Percentiles rank a stretch among this genome's conserved stretches.
These are phyloP conservation scores for Strigomonas culicis DNA, from an alignment of 208 protist genomes.

Conservation along the genomic window DNA sequence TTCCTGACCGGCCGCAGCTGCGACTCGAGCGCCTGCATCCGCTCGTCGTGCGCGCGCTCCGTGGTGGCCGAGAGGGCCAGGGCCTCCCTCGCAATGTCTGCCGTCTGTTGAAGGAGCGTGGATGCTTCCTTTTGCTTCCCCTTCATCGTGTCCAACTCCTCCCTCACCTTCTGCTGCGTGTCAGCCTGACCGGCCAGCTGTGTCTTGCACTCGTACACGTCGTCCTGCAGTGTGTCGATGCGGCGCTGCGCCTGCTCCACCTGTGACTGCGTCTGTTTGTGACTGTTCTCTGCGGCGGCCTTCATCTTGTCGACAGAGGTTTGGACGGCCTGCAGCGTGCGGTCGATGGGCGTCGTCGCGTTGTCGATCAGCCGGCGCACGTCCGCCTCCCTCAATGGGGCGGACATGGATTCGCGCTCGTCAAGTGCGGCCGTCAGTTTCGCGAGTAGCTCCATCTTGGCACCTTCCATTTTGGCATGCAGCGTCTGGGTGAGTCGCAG, in stretches of 20 bases:
- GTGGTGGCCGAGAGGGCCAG: too few species aligned
- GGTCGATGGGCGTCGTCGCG: conserved; percentile 10
- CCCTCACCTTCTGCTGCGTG: not conserved
- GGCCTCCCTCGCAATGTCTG: not conserved
- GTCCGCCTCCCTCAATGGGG: conserved; percentile 1
- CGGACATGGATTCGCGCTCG: not conserved
- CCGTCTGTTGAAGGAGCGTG: not conserved
- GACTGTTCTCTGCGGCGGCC: conserved; percentile 6
- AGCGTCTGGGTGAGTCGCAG: conserved; percentile 14
- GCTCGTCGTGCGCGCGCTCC: not conserved
- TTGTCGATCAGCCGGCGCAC: conserved; percentile 24
- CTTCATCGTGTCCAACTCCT: not conserved
- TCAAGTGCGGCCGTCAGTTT: not conserved
- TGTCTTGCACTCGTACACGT: not conserved
- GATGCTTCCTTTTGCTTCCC: not conserved
- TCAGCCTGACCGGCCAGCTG: not conserved
- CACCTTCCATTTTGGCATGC: not conserved
- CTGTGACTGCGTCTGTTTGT: conserved; percentile 18
- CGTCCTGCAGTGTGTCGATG: not conserved
- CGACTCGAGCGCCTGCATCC: conserved; percentile 15
- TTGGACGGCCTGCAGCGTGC: conserved; percentile 21
- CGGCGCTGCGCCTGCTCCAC: conserved; percentile 1
- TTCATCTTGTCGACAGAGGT: conserved; percentile 14
- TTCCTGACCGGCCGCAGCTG: conserved; percentile 3
- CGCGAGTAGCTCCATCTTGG: not conserved